phyloP scores from a whole-genome alignment of 129 eudicot species.

The Erigeron canadensis region DNA sequence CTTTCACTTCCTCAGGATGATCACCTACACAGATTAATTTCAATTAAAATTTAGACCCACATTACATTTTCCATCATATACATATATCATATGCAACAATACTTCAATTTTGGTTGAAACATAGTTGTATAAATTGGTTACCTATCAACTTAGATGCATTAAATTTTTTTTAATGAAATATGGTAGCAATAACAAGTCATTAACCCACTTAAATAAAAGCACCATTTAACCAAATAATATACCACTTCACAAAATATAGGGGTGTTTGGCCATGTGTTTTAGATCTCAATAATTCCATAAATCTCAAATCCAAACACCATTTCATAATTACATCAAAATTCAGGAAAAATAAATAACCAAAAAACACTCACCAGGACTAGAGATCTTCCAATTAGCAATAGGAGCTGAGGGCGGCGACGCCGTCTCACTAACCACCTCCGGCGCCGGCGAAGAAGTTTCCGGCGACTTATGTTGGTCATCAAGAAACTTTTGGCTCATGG shows the following conservation, averaged over 20 bases:
- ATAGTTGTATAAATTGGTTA: no score
- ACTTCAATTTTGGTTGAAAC: not conserved
- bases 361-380: conserved; percentile 62
- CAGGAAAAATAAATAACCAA: not conserved
- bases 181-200: not conserved
- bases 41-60: not conserved
- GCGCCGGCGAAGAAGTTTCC: conserved; percentile 29
- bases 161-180: not conserved
- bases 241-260: not conserved
- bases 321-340: not conserved
- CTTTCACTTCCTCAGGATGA: conserved; percentile 82
- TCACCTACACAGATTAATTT: conserved; percentile 45
- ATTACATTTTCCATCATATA: not conserved
- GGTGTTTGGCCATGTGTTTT: not conserved
- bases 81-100: no score
- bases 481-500: conserved; percentile 76
- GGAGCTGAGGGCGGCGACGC: conserved; percentile 46
- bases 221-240: not conserved
- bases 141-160: no score
- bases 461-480: conserved; percentile 59
- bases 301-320: not conserved
- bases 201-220: not conserved
- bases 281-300: not conserved
- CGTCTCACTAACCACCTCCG: conserved; percentile 19
- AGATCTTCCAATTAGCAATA: conserved; percentile 73